Percentiles rank a stretch among this genome's conserved stretches.
These are phyloP conservation scores for Sorghum bicolor DNA, from an alignment of 176 grass and related monocot species.

Conservation along the genomic window DNA sequence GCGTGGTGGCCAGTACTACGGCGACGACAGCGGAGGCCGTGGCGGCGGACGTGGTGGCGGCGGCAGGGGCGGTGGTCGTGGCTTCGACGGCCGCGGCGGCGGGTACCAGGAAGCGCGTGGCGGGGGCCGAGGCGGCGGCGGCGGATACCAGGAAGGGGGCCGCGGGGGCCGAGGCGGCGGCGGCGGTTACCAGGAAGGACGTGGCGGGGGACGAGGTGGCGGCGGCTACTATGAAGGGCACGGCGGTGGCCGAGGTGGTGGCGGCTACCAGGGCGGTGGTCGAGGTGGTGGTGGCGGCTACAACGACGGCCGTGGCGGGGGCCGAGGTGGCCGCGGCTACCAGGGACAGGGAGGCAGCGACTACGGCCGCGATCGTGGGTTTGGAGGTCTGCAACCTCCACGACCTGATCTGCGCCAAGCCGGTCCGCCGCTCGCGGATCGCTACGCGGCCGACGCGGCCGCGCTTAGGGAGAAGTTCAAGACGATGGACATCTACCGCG, in stretches of 20 bases:
- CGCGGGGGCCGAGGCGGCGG: not conserved
- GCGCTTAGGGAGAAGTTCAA: not conserved
- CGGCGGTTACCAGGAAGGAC: not conserved
- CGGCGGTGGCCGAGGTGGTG: not conserved
- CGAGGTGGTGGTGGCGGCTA: not conserved
- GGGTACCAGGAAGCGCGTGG: not conserved
- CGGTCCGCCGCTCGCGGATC: not conserved
- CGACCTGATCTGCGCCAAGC: conserved; percentile 22
- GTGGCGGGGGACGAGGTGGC: not conserved
- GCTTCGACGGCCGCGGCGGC: not conserved
- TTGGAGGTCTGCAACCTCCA: not conserved
- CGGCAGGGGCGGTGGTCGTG: not conserved
- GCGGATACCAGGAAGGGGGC: not conserved
- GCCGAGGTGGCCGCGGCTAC: not conserved
- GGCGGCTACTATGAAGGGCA: not conserved
- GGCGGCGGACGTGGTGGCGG: not conserved
- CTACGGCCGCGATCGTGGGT: not conserved
- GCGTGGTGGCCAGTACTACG: not conserved
- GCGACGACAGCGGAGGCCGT: not conserved
- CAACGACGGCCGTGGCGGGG: not conserved
- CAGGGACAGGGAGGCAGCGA: not conserved
- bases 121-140: not conserved
- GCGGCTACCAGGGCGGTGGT: not conserved
- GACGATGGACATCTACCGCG: conserved; percentile 10
- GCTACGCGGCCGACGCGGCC: not conserved